Evolutionary conservation across 1,139 yeast species (phyloP), one percentile per base, ranked within the genome.

Genomic region (Pichia sp.): DNA sequence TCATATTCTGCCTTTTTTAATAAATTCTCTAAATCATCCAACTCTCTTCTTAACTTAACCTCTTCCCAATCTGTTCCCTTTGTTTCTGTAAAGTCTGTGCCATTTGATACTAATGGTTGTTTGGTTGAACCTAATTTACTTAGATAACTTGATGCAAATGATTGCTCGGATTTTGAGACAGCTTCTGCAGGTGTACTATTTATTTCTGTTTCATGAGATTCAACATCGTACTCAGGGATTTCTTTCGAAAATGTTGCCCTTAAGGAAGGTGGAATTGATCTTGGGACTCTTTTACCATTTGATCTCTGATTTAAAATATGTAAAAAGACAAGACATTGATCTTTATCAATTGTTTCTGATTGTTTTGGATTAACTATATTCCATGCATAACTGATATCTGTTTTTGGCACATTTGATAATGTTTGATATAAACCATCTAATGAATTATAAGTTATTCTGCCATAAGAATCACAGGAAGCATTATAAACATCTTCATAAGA

Each of bases 361-460:
- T 86, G 82, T 62, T 87, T 85, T 7, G 99, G 98, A 64, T 93
- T 93, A 47, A 95, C 96, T 55, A 93, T 73, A 66, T 88, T 89
- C 98, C 99, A 93, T 1, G 97, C 96, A 34, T 88, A 84, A 33
- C 91, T 81, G n/a, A 91, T 77, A 66, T 91, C 99, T 14, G 91
- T 79, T 48, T 81, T 79, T 14, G 97, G 96, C 14, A 93, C 89
- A 56, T 80, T 81, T 38, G 72, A 67, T 56, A 93, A 77, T 18
- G 90, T 80, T 38, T 75, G 69, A 69, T 89, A 91, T 48, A 93
- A 75, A 34, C 80, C 87, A 42, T 77, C 73, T 53, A 93, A 74
- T 1, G 93, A 75, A 48, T 84, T 84, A 66, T 87, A 91, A 45
- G 83, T 75, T 44, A 90, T 83, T 59, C 96, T 75, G n/a, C 98